Conservation (phyloP, 2,329 filamentous ascomycete genomes). For the Sporothrix inflata region DNA sequence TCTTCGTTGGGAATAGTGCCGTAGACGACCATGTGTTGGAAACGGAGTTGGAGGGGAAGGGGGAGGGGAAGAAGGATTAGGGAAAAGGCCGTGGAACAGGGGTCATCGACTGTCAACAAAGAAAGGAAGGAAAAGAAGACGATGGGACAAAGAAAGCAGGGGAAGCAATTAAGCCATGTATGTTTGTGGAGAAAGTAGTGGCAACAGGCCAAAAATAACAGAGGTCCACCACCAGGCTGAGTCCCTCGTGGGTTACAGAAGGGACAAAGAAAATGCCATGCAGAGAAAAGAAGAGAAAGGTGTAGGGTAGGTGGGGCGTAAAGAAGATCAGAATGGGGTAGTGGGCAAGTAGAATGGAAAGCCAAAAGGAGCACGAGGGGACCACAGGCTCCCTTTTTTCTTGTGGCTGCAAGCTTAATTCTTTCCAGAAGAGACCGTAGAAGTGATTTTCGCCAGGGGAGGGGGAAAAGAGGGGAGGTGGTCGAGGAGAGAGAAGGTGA, state of each 20-base stretch:
- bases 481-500: neutral
- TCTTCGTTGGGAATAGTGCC: neutral
- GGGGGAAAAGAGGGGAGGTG: neutral
- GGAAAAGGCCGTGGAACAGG: neutral
- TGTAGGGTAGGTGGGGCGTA: neutral
- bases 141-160: neutral
- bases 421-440: constrained; percentile 1
- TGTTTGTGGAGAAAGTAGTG: neutral
- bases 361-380: neutral
- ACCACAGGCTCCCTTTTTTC: neutral
- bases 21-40: neutral
- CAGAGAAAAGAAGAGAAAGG: neutral
- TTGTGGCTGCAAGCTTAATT: constrained; percentile 5
- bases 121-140: neutral
- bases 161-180: neutral
- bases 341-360: neutral
- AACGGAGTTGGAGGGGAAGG: neutral
- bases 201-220: neutral
- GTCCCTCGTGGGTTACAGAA: neutral
- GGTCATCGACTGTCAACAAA: neutral
- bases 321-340: neutral
- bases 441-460: constrained; percentile 12
- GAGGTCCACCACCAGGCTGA: neutral
- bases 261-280: constrained; percentile 1
- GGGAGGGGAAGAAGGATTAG: neutral